Evolutionary conservation across 2,329 filamentous ascomycete genomes (phyloP), one percentile per base, ranked within the genome.

Genomic region (Chrysoporthe puriensis): DNA sequence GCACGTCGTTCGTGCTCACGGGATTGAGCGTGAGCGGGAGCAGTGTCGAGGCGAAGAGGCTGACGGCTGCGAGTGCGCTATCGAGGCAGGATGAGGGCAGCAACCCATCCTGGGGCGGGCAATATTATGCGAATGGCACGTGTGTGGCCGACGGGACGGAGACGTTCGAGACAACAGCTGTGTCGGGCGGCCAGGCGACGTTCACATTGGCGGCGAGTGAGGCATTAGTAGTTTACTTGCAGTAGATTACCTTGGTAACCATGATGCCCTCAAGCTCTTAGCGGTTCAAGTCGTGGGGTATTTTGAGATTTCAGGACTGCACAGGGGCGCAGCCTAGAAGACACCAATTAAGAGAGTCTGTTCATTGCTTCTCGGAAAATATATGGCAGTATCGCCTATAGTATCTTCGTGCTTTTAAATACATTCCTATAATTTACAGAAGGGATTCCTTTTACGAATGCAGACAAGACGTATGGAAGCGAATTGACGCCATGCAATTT

Each of bases 181-280:
- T 81, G 5, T 73, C 70, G 16, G 73, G 72, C n/a, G 80, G 80
- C 0, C 72, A 76, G 54, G 80, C 76, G 1, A 81, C 77, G 0
- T 80, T 83, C 63, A 76, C 74, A 1, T 66, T 86, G 32, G 74
- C 73, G 26, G 84, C 82, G 6, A 81, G 80, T 7, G 84, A 86
- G 72, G 83, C 82, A 5, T 72, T 85, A 66, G 66, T 86, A 60
- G 77, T 85, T 34, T 83, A 84, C 73, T 69, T 86, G 62, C 71
- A 81, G 70, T 75, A 48, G n/a, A 36, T n/a, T 6, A 14, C 26
- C 26, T 26, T 26, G 26, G 26, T 26, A 26, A 26, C 26, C 26
- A 26, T 26, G 26, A 26, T 26, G 26, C 26, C 26, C 26, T 26
- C 26, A 26, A 26, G 26, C 26, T 26, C 26, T 26, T 26, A 26